These are phyloP conservation scores for Paratinospora sagittata DNA, from an alignment of 164 flowering plant genomes.

Conservation along the genomic window DNA sequence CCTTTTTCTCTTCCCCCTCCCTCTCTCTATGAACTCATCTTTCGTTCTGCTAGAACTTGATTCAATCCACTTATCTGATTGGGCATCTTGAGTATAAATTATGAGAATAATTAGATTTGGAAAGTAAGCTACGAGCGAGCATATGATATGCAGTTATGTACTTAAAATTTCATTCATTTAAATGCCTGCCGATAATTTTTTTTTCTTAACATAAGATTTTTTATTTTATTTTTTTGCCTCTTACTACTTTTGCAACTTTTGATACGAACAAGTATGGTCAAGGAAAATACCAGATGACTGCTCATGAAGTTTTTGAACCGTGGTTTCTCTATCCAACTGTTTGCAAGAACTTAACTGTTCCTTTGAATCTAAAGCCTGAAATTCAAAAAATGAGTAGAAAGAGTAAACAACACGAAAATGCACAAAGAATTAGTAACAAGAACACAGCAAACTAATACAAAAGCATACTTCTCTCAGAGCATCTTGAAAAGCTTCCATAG, in stretches of 20 bases:
- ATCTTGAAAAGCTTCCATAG: conserved; percentile 28
- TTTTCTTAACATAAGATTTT: neutral
- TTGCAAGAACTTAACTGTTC: conserved; percentile 16
- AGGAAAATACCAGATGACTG: conserved; percentile 25
- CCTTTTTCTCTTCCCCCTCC: conserved; percentile 46
- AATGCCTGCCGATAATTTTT: too few relatives aligned
- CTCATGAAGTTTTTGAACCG: conserved; percentile 20
- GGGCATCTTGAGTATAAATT: conserved; percentile 4
- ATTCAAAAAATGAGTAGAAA: neutral
- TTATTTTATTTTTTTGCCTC: too few relatives aligned
- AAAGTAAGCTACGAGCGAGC: neutral
- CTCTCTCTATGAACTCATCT: conserved; percentile 18
- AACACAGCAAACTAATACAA: neutral
- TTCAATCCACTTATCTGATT: conserved; percentile 30
- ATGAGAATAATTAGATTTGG: neutral
- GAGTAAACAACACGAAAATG: neutral
- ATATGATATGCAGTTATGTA: neutral
- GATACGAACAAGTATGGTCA: neutral
- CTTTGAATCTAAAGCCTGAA: conserved; percentile 28
- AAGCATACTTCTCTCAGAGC: conserved; percentile 28
- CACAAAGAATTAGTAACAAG: neutral
- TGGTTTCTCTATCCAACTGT: conserved; percentile 14
- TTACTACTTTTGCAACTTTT: neutral
- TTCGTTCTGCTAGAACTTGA: conserved; percentile 34
- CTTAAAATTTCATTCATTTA: too few relatives aligned